Evolutionary conservation across 139 green algal species (phyloP), one percentile per base, ranked within the genome.

Genomic region (Micromonas commoda): DNA sequence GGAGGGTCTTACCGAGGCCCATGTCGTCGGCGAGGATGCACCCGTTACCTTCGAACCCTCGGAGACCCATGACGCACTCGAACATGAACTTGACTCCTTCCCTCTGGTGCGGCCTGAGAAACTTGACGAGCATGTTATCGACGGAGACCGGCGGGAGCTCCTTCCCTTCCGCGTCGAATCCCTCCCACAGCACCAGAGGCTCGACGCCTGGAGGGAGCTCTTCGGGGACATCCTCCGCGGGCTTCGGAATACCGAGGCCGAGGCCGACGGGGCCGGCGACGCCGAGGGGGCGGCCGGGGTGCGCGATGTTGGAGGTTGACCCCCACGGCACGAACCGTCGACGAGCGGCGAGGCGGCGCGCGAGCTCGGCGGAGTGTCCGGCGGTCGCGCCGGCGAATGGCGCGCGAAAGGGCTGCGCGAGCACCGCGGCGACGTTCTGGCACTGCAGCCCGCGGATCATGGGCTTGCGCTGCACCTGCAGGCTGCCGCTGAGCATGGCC

Each of bases 61-160:
- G 75, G 31, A 96, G 86, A 28, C 96, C 96, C 31, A 80, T 86
- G 5, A 98, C 92, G 61, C 96, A 99, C 66, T 99, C 95, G 85
- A 98, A 99, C 92, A 99, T 97, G 85, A 99, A 99, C 80, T 91
- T 80, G 39, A 99, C 91, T 3, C 96, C 96, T 81, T 99, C 95
- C 0, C 95, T 82, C 87, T 98, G 94, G 80, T 98, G 94, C 19
- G 91, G 89, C 26, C 94, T 85, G 78, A 98, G 86, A 80, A 86
- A 98, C 26, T 85, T 82, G 0, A 89, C 91, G 34, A 98, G 83
- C 91, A 94, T 95, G 73, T 80, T 69, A 81, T 97, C 94, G 45
- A 98, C 76, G 20, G 65, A 51, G 29, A 61, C 24, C 64, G 45
- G 1, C 20, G 26, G 3, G 32, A 38, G 1, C 60, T 2, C 20